These are phyloP conservation scores for Pseudopediastrum boryanum DNA, from an alignment of 139 green algal species.

Conservation along the genomic window DNA sequence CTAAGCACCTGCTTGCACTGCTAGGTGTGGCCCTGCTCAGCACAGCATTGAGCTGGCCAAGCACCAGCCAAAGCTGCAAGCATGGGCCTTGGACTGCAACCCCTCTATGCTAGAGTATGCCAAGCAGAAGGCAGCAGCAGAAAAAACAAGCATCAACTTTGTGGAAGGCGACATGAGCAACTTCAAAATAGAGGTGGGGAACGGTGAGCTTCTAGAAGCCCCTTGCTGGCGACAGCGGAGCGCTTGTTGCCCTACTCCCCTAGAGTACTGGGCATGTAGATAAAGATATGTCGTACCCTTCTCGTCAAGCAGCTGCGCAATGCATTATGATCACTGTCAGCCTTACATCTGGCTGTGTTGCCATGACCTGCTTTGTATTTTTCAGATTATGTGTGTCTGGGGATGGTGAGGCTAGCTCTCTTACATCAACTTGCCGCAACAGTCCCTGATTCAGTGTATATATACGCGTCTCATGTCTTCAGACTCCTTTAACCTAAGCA, in stretches of 20 bases:
- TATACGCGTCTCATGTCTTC: neutral
- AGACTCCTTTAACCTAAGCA: neutral
- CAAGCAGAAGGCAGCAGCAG: slow-evolving; percentile 3
- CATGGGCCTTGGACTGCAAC: slow-evolving; percentile 42
- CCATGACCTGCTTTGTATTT: too few relatives aligned
- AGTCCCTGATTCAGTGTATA: neutral
- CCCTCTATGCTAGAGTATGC: slow-evolving; percentile 48
- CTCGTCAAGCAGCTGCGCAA: too few relatives aligned
- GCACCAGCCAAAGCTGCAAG: slow-evolving; percentile 26
- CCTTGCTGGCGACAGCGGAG: too few relatives aligned
- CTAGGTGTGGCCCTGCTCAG: slow-evolving; percentile 44
- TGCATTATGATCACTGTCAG: too few relatives aligned
- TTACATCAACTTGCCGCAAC: neutral
- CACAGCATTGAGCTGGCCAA: slow-evolving; percentile 48
- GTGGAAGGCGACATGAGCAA: slow-evolving; percentile 47
- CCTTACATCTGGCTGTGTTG: too few relatives aligned
- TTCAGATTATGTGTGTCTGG: too few relatives aligned
- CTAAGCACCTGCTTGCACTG: neutral
- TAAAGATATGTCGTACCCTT: too few relatives aligned
- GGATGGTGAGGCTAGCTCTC: too few relatives aligned
- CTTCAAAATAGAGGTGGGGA: slow-evolving; percentile 29
- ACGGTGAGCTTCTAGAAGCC: neutral
- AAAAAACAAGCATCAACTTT: slow-evolving; percentile 6
- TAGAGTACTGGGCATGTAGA: too few relatives aligned
- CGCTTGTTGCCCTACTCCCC: too few relatives aligned